Percentiles rank a stretch among this genome's conserved stretches.
Evolutionary conservation across 495 filamentous ascomycete species (phyloP).

Genomic region (Neurospora sp.): DNA sequence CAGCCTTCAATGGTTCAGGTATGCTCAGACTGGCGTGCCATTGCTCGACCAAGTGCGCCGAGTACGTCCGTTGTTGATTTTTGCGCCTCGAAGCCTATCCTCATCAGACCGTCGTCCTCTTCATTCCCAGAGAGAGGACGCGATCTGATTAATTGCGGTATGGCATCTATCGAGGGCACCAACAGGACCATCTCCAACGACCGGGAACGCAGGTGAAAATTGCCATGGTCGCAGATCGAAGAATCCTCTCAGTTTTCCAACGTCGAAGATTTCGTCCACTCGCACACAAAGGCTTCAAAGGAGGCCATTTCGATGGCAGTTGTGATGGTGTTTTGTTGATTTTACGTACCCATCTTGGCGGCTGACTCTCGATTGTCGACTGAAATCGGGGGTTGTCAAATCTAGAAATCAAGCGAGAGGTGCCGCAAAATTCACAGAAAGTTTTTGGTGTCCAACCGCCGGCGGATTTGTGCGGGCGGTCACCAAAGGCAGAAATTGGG

Average conservation of each 20-base stretch:
- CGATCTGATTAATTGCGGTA: constrained; percentile 2
- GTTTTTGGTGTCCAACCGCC: constrained; percentile 5
- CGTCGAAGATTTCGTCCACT: constrained; percentile 26
- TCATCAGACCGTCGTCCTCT: background rate
- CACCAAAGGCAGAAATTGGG: background rate
- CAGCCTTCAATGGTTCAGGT: constrained; percentile 42
- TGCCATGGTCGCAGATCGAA: constrained; percentile 32
- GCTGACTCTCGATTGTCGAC: constrained; percentile 28
- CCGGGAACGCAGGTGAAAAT: constrained; percentile 5
- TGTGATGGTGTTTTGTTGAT: constrained; percentile 4
- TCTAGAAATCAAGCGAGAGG: constrained; percentile 11
- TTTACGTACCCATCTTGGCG: constrained; percentile 44
- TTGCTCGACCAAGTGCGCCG: constrained; percentile 15
- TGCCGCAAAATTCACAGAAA: constrained; percentile 7
- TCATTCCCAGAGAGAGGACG: background rate
- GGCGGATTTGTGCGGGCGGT: constrained; percentile 6
- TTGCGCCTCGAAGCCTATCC: background rate
- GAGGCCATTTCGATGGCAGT: constrained; percentile 8
- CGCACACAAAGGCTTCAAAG: constrained; percentile 32
- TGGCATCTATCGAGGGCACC: background rate
- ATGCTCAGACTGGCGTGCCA: constrained; percentile 31
- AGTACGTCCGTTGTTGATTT: constrained; percentile 14
- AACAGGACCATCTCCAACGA: background rate
- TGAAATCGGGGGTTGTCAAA: constrained; percentile 29
- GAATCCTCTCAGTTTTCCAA: constrained; percentile 8